These are phyloP conservation scores for Pleurotus pulmonarius DNA, from an alignment of 768 basidiomycete genomes.

Conservation along the genomic window DNA sequence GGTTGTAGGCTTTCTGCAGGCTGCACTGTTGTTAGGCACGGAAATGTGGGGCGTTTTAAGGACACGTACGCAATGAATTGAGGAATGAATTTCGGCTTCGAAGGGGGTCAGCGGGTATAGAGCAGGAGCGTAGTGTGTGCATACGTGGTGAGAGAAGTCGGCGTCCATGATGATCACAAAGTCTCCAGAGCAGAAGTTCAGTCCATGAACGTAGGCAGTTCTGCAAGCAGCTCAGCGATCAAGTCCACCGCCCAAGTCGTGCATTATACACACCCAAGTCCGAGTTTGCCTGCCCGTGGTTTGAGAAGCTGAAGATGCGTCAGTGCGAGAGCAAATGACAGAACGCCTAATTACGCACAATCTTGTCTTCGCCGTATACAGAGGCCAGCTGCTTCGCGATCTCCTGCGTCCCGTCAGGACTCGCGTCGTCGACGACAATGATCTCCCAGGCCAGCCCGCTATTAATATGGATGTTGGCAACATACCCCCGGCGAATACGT, in stretches of 20 bases:
- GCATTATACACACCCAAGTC: slow-evolving; percentile 63
- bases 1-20: slow-evolving; percentile 78
- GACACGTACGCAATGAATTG: slow-evolving; percentile 76
- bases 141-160: slow-evolving; percentile 91
- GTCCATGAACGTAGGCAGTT: slow-evolving; percentile 89
- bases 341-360: slow-evolving; percentile 38
- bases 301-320: slow-evolving; percentile 55
- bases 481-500: neutral
- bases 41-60: neutral
- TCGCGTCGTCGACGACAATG: slow-evolving; percentile 88
- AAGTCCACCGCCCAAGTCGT: neutral
- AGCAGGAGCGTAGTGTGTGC: slow-evolving; percentile 20
- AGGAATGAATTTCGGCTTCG: slow-evolving; percentile 90
- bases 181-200: slow-evolving; percentile 85
- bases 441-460: slow-evolving; percentile 83
- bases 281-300: slow-evolving; percentile 88
- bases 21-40: slow-evolving; percentile 30
- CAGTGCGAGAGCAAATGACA: neutral
- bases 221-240: slow-evolving; percentile 32
- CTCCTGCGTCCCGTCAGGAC: slow-evolving; percentile 91
- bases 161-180: slow-evolving; percentile 98
- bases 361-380: slow-evolving; percentile 81
- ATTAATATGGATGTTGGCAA: slow-evolving; percentile 11
- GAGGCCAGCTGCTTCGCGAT: slow-evolving; percentile 74
- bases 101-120: slow-evolving; percentile 5